A percentile compares a stretch with the other conserved stretches of the same genome.
Conservation (phyloP, 2,329 filamentous ascomycete species). For the Uncinocarpus reesii region DNA sequence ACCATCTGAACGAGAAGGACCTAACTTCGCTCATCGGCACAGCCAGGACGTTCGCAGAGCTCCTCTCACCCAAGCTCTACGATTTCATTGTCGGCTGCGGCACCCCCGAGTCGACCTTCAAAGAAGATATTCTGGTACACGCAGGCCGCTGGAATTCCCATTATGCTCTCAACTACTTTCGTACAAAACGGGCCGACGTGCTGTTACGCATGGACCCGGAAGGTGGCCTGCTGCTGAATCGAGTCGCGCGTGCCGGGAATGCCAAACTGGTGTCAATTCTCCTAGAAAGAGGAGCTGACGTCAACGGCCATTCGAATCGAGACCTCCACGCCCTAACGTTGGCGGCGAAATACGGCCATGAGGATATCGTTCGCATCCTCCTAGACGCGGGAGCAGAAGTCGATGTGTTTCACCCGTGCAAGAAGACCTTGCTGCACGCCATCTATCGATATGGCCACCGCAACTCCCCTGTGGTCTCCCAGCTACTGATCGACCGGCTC, state of each 20-base stretch:
- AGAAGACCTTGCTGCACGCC: constrained; percentile 1
- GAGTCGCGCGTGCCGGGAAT: constrained; percentile 5
- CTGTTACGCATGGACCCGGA: not conserved
- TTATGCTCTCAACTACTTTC: constrained; percentile 9
- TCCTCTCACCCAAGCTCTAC: constrained; percentile 5
- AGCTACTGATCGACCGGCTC: constrained; percentile 6
- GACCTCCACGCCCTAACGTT: constrained; percentile 7
- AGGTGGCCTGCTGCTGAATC: constrained; percentile 1
- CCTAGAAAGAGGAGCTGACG: constrained; percentile 4
- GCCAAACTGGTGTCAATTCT: constrained; percentile 1
- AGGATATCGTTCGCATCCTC: constrained; percentile 21
- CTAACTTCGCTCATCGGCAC: constrained; percentile 6
- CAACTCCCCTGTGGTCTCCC: constrained; percentile 1
- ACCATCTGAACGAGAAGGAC: constrained; percentile 8
- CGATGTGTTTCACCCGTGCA: constrained; percentile 15
- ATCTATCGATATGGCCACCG: not conserved
- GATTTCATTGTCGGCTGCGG: constrained; percentile 6
- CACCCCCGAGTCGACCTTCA: not conserved
- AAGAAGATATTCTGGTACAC: not conserved
- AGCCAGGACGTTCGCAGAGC: not conserved
- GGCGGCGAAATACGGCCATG: constrained; percentile 20
- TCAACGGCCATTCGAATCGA: not conserved
- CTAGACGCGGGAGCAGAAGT: constrained; percentile 21
- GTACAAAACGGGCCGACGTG: constrained; percentile 4
- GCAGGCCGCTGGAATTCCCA: constrained; percentile 8